A percentile compares a stretch with the other conserved stretches of the same genome.
Evolutionary conservation across 116 monocot genomes (phyloP).

Genomic region (Papilionanthe hybrid): DNA sequence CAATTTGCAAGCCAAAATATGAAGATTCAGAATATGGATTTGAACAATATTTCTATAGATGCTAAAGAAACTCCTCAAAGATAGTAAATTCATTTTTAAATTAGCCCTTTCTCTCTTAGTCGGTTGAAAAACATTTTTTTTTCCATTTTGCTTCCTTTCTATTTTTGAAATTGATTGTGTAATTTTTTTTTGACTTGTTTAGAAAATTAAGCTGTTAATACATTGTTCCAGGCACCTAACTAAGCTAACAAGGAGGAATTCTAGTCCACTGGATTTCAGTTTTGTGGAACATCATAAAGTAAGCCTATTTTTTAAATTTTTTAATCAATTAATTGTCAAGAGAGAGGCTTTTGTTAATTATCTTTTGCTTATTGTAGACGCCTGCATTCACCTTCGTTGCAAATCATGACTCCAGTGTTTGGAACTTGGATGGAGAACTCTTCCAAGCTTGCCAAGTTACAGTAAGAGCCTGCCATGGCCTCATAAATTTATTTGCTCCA

Average conservation of each 20-base stretch:
- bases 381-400: constrained; percentile 66
- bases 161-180: too few relatives aligned
- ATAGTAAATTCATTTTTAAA: too few relatives aligned
- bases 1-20: too few relatives aligned
- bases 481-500: constrained; percentile 79
- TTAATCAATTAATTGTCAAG: background rate
- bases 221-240: constrained; percentile 73
- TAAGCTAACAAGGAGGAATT: constrained; percentile 58
- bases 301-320: constrained; percentile 9
- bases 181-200: background rate
- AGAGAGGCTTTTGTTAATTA: background rate
- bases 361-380: constrained; percentile 35
- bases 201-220: constrained; percentile 3
- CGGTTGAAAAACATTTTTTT: too few relatives aligned
- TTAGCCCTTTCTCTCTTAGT: too few relatives aligned
- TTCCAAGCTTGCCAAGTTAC: constrained; percentile 70
- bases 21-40: too few relatives aligned
- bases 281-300: constrained; percentile 90
- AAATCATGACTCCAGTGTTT: constrained; percentile 53
- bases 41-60: too few relatives aligned
- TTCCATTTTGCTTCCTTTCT: too few relatives aligned
- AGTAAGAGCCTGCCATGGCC: constrained; percentile 66
- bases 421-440: constrained; percentile 90
- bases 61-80: too few relatives aligned
- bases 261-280: constrained; percentile 55